Base-by-base conservation (phyloP, 495 filamentous ascomycete genomes). In the Elasticomyces elasticus region DNA sequence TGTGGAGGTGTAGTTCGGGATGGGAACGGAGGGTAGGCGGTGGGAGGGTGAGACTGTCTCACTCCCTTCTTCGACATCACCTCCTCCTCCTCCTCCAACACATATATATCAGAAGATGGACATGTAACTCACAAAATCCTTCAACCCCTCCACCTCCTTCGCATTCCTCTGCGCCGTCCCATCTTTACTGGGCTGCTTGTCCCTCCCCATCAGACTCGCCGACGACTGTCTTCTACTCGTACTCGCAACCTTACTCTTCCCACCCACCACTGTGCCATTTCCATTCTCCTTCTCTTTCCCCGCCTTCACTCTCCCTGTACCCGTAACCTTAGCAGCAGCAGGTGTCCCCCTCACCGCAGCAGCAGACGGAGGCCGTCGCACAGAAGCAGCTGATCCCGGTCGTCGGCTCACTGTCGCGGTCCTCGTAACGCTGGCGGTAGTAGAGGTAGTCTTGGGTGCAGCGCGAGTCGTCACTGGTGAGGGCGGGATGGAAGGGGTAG, bases 121-220 rank as follows among this genome's bases (percentile, higher is more conserved):
- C 17, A 9, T 11, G 12, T 22, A 25, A 59, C 56, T 46, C 24
- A 61, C 53, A 43, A 51, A 65, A 44, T 65, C 60, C 52, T 59
- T 62, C 44, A 65, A 38, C 4, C 62, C 62, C 23, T 62, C 60
- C 46, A 65, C 56, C 26, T 62, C 60, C 49, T 60, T 59, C 24
- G 60, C 60, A 15, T 40, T 47, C 30, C 46, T 56, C 49, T 57
- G 56, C 17, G 52, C 57, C 26, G 53, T 48, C 9, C 60, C 62
- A 52, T 65, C 58, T 38, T 64, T 64, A 26, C 52, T 62, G 15
- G 60, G 55, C 40, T 12, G 10, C 53, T 56, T 56, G 22, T 56
- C 58, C 28, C 40, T 30, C 17, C 2, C 27, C 43, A 51, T n/a
- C 1, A 27, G 10, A 13, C 11, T 40, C 5, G 51, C 51, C 10